phyloP scores from a whole-genome alignment of 345 rosid genomes.

The Hevea brasiliensis region DNA sequence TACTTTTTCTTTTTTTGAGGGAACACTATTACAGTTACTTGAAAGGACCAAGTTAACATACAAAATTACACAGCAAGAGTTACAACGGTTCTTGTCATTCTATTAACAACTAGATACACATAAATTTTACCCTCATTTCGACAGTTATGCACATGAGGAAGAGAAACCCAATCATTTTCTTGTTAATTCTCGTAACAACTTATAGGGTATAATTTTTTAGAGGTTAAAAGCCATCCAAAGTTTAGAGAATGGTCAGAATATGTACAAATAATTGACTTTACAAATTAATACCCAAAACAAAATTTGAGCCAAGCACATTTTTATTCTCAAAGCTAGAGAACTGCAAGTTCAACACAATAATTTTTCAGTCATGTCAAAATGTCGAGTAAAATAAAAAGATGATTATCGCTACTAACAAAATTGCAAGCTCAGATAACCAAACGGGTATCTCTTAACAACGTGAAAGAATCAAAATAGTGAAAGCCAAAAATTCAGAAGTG shows the following conservation, averaged over 20 bases:
- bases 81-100: neutral
- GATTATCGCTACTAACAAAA: neutral
- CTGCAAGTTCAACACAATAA: neutral
- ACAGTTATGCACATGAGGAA: neutral
- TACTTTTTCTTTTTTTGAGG: too few relatives aligned
- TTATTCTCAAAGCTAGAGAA: neutral
- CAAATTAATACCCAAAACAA: too few relatives aligned
- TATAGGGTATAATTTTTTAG: neutral
- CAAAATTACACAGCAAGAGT: neutral
- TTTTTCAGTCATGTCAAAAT: neutral
- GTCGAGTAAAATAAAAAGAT: too few relatives aligned
- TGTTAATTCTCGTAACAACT: neutral
- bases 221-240: neutral
- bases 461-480: neutral
- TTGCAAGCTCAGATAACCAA: neutral
- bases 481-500: neutral
- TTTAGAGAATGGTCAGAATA: neutral
- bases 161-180: neutral
- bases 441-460: neutral
- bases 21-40: too few relatives aligned
- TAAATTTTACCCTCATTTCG: neutral
- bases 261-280: too few relatives aligned
- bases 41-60: too few relatives aligned
- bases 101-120: too few relatives aligned
- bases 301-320: too few relatives aligned